Base-by-base conservation (phyloP, 148 eudicot species). In the Rheum nobile region DNA sequence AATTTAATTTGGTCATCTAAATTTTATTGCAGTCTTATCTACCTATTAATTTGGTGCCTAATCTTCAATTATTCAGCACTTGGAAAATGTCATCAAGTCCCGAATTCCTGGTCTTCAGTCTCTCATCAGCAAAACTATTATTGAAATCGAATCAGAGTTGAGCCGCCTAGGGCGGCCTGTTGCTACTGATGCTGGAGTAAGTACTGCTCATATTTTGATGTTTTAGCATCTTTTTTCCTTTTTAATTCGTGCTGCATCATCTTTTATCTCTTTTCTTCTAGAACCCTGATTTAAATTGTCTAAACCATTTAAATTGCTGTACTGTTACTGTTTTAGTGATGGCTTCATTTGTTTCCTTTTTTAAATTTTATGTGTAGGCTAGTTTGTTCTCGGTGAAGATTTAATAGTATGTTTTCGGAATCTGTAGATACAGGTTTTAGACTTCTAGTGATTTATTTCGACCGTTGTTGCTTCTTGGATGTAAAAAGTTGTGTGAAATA, bases 71-170 rank as follows among this genome's bases (percentile, higher is more conserved):
- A 77, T 81, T 41, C 89, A 94, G 99, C 99, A 95, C 83, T 80
- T 95, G 85, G 99, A 95, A 82, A 80, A 82, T 72, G 99, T 91
- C 74, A 95, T 95, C 87, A 95, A 95, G 83, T 91, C 99, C 74
- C 92, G 97, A 34, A 95, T 95, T 72, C 99, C 99, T 28, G 90
- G 94, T 74, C 97, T 95, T 79, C 99, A 95, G 76, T 95, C 99
- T 73, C 91, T 95, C 39, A 95, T 95, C 55, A 84, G 80, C 86
- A 95, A 95, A 82, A 91, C 97, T 38, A 90, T 91, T 32, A 83
- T 87, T 79, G 99, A 95, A 72, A 84, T 95, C 41, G 99, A 95
- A 84, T 71, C 97, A 63, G 99, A 95, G 85, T 80, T 91, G 89
- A 91, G 90, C 83, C 91, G 97, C 75, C 92, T 95, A 63, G 99